phyloP scores from a whole-genome alignment of 2,329 filamentous ascomycete genomes.

The Chaetomiaceae sp. region DNA sequence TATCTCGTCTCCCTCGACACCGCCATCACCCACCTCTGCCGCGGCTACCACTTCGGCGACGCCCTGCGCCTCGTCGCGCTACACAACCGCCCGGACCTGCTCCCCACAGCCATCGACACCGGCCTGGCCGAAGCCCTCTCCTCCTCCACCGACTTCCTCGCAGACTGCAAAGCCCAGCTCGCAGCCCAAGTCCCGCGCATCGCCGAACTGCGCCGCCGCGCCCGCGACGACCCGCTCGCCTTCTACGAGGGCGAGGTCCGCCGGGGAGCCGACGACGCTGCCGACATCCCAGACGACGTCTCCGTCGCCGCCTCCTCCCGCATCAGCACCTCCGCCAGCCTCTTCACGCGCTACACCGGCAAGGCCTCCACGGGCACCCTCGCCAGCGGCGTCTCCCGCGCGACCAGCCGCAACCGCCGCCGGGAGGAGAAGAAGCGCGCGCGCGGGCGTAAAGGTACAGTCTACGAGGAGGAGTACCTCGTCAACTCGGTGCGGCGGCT shows the following conservation, averaged over 20 bases:
- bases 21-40: slow-evolving; percentile 74
- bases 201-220: slow-evolving; percentile 71
- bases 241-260: slow-evolving; percentile 75
- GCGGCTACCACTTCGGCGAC: slow-evolving; percentile 79
- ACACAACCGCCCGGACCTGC: slow-evolving; percentile 53
- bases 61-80: slow-evolving; percentile 72
- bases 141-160: slow-evolving; percentile 80
- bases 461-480: slow-evolving; percentile 97
- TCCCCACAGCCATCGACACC: slow-evolving; percentile 64
- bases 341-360: slow-evolving; percentile 50
- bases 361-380: slow-evolving; percentile 31
- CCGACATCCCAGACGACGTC: slow-evolving; percentile 83
- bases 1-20: slow-evolving; percentile 67
- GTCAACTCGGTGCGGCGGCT: slow-evolving; percentile 80
- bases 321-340: slow-evolving; percentile 67
- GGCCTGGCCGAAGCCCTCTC: slow-evolving; percentile 77
- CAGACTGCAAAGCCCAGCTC: slow-evolving; percentile 85
- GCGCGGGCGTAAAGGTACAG: slow-evolving; percentile 87
- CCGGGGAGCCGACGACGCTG: slow-evolving; percentile 40
- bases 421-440: slow-evolving; percentile 94
- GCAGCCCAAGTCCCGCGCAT: slow-evolving; percentile 80
- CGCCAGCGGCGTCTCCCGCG: slow-evolving; percentile 66
- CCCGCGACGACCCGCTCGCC: slow-evolving; percentile 74
- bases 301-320: slow-evolving; percentile 79
- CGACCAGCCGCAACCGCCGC: slow-evolving; percentile 79